Percentiles rank a stretch among this genome's conserved stretches.
Evolutionary conservation across 1,139 yeast species (phyloP).

Genomic region (Lodderomyces oxycetoniae): DNA sequence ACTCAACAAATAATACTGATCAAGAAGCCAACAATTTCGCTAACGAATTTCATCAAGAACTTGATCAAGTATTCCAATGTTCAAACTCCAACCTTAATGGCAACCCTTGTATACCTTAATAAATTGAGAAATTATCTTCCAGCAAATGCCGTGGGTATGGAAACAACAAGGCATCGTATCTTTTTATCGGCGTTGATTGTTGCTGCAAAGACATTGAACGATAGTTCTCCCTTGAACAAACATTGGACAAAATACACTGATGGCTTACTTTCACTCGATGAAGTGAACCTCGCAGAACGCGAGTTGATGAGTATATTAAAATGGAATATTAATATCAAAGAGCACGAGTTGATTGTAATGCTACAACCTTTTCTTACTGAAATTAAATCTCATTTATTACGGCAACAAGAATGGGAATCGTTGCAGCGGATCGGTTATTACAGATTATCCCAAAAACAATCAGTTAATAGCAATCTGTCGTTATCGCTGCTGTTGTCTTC

Average conservation of each 20-base stretch:
- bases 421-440: constrained; percentile 35
- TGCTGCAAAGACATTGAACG: constrained; percentile 88
- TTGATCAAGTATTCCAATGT: constrained; percentile 80
- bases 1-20: constrained; percentile 4
- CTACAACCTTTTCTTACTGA: constrained; percentile 73
- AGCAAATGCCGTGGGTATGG: constrained; percentile 86
- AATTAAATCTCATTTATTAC: constrained; percentile 44
- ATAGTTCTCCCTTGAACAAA: constrained; percentile 88
- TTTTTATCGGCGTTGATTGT: constrained; percentile 82
- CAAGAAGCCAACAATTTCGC: constrained; percentile 20
- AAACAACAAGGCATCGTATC: constrained; percentile 89
- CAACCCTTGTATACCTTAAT: constrained; percentile 76
- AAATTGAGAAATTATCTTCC: constrained; percentile 76
- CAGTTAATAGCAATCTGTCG: too few species aligned
- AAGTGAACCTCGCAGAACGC: constrained; percentile 87
- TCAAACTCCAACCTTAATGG: constrained; percentile 93
- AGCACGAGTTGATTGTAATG: constrained; percentile 62
- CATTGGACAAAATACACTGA: constrained; percentile 94
- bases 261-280: constrained; percentile 69
- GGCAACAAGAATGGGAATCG: constrained; percentile 29
- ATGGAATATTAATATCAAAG: constrained; percentile 74
- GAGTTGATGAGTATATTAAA: constrained; percentile 77
- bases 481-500: constrained; percentile 1
- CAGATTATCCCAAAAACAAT: constrained; percentile 24
- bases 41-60: constrained; percentile 63